A percentile compares a stretch with the other conserved stretches of the same genome.
phyloP scores from a whole-genome alignment of 148 eudicot genomes.

The Gaultheria prostrata region DNA sequence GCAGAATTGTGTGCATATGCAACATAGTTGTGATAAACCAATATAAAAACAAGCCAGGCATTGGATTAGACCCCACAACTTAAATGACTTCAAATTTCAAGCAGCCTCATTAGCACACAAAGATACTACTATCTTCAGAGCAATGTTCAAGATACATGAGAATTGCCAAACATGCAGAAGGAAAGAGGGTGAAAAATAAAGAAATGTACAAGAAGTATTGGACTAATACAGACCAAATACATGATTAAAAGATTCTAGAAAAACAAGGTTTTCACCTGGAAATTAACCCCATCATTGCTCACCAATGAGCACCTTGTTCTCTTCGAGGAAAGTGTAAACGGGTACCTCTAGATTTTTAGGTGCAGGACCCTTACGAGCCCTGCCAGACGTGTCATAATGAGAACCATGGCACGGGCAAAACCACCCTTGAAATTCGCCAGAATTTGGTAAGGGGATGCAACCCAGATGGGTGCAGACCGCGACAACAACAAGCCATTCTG shows the following conservation, averaged over 20 bases:
- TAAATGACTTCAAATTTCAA: background rate
- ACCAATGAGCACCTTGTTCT: constrained; percentile 64
- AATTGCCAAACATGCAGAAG: constrained; percentile 21
- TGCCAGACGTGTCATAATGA: constrained; percentile 72
- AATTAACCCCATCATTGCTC: constrained; percentile 11
- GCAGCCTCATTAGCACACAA: background rate
- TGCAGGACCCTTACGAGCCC: constrained; percentile 74
- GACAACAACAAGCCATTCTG: constrained; percentile 73
- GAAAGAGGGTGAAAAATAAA: background rate
- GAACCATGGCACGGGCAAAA: constrained; percentile 88
- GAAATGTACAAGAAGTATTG: constrained; percentile 1
- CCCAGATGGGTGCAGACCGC: constrained; percentile 82
- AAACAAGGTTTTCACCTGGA: constrained; percentile 16
- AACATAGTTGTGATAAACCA: background rate
- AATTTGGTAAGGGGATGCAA: constrained; percentile 75
- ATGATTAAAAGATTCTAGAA: constrained; percentile 22
- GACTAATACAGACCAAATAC: constrained; percentile 16
- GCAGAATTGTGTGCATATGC: background rate
- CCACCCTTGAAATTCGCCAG: constrained; percentile 75
- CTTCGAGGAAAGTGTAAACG: constrained; percentile 66
- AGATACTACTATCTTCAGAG: constrained; percentile 4
- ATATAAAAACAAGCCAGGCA: background rate
- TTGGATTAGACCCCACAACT: background rate
- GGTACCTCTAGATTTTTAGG: constrained; percentile 77
- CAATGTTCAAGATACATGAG: constrained; percentile 29